Percentiles rank a stretch among this genome's conserved stretches.
Evolutionary conservation across 768 basidiomycete genomes (phyloP).

Genomic region (Aureoboletus auriporus): DNA sequence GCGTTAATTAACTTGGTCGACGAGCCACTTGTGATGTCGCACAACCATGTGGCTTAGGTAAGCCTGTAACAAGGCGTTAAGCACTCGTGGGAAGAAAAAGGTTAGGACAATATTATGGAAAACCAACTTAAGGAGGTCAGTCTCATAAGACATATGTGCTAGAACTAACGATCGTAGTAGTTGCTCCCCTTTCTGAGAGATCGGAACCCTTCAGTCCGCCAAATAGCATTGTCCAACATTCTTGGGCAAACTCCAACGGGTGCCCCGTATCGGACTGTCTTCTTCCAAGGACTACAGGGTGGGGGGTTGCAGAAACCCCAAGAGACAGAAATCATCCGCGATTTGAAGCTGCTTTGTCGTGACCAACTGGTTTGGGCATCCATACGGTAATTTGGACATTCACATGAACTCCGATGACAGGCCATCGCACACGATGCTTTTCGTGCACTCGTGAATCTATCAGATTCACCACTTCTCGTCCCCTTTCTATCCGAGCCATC

Average conservation of each 20-base stretch:
- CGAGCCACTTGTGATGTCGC: not conserved
- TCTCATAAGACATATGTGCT: conserved; percentile 1
- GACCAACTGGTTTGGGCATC: conserved; percentile 69
- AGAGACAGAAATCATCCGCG: conserved; percentile 68
- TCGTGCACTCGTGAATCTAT: conserved; percentile 89
- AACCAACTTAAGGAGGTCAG: conserved; percentile 38
- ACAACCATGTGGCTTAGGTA: conserved; percentile 17
- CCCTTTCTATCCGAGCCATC: conserved; percentile 61
- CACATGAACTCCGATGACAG: conserved; percentile 37
- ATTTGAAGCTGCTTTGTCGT: conserved; percentile 82
- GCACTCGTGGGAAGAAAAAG: conserved; percentile 24
- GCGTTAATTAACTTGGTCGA: conserved; percentile 17
- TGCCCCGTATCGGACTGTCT: conserved; percentile 69
- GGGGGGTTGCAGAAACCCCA: conserved; percentile 55
- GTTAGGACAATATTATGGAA: conserved; percentile 18
- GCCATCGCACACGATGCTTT: conserved; percentile 93
- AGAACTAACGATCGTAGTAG: conserved; percentile 36
- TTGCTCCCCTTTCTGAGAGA: conserved; percentile 84
- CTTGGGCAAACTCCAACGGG: conserved; percentile 73
- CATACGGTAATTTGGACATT: conserved; percentile 17
- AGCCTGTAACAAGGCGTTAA: conserved; percentile 6
- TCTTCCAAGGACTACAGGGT: conserved; percentile 58
- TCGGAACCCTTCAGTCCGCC: conserved; percentile 81
- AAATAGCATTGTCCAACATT: conserved; percentile 81
- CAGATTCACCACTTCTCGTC: conserved; percentile 73